Evolutionary conservation across 768 basidiomycete genomes (phyloP), one percentile per base, ranked within the genome.

Genomic region (Lactarius psammicola): DNA sequence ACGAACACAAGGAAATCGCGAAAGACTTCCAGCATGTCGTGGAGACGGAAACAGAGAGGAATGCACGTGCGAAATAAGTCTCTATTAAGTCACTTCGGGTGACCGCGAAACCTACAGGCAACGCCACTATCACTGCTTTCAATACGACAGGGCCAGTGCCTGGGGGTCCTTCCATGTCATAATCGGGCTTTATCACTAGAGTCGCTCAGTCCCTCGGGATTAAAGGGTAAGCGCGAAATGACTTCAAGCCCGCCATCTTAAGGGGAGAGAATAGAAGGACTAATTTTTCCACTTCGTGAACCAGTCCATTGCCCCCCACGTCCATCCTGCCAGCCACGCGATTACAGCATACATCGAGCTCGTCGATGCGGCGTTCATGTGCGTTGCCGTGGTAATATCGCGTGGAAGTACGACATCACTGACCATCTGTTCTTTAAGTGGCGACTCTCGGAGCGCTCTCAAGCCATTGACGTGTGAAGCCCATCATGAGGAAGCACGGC

Each of bases 141-240:
- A 38, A 51, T n/a, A 23, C 49, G 46, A 42, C 65, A 6, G 65
- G 49, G 1, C 60, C 56, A 42, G 36, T 53, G 38, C 38, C 60
- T 8, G 60, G 56, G n/a, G n/a, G n/a, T 4, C 65, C 65, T 30
- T 62, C 65, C 34, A 58, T 60, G 20, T 42, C 65, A 18, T 28
- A 66, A 34, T 20, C 61, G 62, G 31, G 49, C 49, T 18, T 11
- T n/a, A 18, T 30, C 40, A 23, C 60, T 62, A 40, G 65, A 54
- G n/a, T n/a, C 38, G 15, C 63, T 69, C 9, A 70, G 68, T 54
- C 59, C 70, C 11, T 53, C 60, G 36, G 59, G 62, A 38, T 62
- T 72, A 78, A 88, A 78, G 79, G 77, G 80, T 56, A 89, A 86
- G 74, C 80, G 85, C 66, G 88, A 85, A 74, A 87, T 91, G 36